These are phyloP conservation scores for Medicago truncatula DNA, from an alignment of 306 rosid genomes.

Conservation along the genomic window DNA sequence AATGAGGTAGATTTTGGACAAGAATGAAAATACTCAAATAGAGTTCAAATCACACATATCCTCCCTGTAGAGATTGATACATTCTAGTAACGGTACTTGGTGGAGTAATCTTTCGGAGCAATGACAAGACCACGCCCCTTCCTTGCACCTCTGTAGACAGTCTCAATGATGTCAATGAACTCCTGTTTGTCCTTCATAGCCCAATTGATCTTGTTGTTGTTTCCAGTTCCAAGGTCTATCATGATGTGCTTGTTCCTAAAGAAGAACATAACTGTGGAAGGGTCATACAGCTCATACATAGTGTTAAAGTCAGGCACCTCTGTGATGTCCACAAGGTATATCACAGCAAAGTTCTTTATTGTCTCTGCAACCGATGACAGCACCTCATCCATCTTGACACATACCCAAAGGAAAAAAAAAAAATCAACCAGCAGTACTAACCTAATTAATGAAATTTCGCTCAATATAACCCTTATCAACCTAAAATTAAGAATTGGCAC, in stretches of 20 bases:
- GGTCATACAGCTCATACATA: slow-evolving; percentile 56
- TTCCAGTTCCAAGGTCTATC: slow-evolving; percentile 98
- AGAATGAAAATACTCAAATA: neutral
- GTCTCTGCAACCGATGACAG: slow-evolving; percentile 92
- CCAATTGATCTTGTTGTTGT: slow-evolving; percentile 98
- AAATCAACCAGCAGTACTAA: neutral
- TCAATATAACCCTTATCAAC: neutral
- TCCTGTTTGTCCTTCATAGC: slow-evolving; percentile 98
- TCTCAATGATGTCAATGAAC: slow-evolving; percentile 87
- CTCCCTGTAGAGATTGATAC: neutral
- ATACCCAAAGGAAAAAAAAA: slow-evolving; percentile 27
- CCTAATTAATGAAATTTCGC: neutral
- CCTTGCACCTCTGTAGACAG: slow-evolving; percentile 85
- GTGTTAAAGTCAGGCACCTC: neutral
- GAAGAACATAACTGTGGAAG: slow-evolving; percentile 93
- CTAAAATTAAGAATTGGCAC: neutral
- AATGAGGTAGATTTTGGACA: neutral
- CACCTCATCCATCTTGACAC: slow-evolving; percentile 86
- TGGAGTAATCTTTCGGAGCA: slow-evolving; percentile 95
- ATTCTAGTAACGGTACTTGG: slow-evolving; percentile 53
- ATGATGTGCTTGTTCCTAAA: slow-evolving; percentile 96
- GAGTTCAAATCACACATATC: neutral
- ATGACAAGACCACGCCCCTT: slow-evolving; percentile 93
- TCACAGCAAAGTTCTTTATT: slow-evolving; percentile 21
- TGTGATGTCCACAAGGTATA: neutral